Conservation (phyloP, 345 rosid species). For the Brassica cretica region DNA sequence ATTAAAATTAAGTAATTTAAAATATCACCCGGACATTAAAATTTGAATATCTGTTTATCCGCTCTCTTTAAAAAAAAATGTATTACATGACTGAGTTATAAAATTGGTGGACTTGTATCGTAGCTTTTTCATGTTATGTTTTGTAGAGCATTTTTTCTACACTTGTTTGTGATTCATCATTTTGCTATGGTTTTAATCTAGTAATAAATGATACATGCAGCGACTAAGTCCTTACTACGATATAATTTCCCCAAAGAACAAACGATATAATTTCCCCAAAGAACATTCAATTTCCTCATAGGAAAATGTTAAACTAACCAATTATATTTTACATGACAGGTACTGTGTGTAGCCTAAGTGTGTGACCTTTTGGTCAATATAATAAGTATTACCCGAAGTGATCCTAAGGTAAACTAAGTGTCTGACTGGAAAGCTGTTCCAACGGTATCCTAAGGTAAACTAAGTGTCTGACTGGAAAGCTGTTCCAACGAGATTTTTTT, state of each 20-base stretch:
- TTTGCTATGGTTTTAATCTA: no score
- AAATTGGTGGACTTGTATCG: no score
- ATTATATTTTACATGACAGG: slow-evolving; percentile 26
- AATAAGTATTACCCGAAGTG: not conserved
- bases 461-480: not conserved
- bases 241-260: slow-evolving; percentile 3
- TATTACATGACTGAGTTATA: no score
- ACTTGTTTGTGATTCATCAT: no score
- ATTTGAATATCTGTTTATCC: no score
- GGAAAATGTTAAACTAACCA: slow-evolving; percentile 18
- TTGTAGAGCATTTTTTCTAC: no score
- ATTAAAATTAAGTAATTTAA: no score
- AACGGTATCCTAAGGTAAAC: not conserved
- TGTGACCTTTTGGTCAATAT: slow-evolving; percentile 30
- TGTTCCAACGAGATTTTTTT: no score
- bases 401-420: slow-evolving; percentile 1
- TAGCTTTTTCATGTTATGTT: no score
- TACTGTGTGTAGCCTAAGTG: not conserved
- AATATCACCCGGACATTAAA: no score
- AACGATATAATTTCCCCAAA: slow-evolving; percentile 1
- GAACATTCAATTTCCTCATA: slow-evolving; percentile 16
- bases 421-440: no score
- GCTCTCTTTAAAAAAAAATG: no score
- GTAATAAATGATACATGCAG: slow-evolving; percentile 16
- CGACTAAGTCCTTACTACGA: slow-evolving; percentile 7